Evolutionary conservation across 805 yeast species (phyloP), one percentile per base, ranked within the genome.

Genomic region (Spathaspora passalidarum): DNA sequence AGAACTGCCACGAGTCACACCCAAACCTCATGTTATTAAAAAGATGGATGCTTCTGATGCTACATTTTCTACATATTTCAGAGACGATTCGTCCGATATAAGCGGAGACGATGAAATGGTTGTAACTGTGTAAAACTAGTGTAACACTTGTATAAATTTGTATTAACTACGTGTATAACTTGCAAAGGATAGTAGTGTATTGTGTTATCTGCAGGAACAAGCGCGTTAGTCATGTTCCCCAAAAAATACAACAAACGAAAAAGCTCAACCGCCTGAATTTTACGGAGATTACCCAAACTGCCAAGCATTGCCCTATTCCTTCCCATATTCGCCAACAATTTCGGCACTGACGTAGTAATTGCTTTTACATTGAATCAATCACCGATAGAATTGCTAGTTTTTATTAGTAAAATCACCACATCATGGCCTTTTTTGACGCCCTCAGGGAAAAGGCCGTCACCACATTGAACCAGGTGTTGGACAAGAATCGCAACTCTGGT

Each of bases 351-450:
- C n/a, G n/a, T n/a, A n/a, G n/a, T n/a, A n/a, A n/a, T n/a, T n/a
- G n/a, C n/a, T n/a, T n/a, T n/a, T n/a, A n/a, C n/a, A n/a, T n/a
- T n/a, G n/a, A 25, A 25, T n/a, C 4, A 25, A 25, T 25, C 29
- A 25, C 13, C 13, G 8, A 25, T 25, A 25, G 8, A 25, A 25
- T 25, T 25, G 29, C 29, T 10, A 29, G 4, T 29, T n/a, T n/a
- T n/a, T n/a, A n/a, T n/a, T n/a, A n/a, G n/a, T 29, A 10, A 10
- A 6, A 17, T 7, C 5, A 6, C 13, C 5, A 17, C 16, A 41
- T 43, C 10, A 78, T 79, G 84, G 74, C 81, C 36, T 74, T 79
- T 56, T 72, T 79, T 49, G 80, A 75, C 47, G 68, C 67, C 42
- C 64, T 79, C 37, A 66, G 72, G 35, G 73, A 67, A 40, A 72